Percentiles rank a stretch among this genome's conserved stretches.
These are phyloP conservation scores for Peronosclerospora sorghi DNA, from an alignment of 352 stramenopile species.

Conservation along the genomic window DNA sequence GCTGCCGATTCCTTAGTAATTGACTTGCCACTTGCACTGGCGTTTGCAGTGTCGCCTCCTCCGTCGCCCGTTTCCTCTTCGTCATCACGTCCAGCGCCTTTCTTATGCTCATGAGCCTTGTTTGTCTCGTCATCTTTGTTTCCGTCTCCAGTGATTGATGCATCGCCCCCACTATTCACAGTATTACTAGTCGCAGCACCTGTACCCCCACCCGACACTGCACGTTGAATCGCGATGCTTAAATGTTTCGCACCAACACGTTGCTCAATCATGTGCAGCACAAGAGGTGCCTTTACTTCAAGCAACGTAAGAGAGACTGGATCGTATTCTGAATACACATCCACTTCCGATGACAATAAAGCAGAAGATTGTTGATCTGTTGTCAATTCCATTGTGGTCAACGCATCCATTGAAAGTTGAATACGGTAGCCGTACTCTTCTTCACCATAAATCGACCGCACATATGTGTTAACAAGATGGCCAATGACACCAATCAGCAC, in stretches of 20 bases:
- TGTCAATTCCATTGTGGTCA: slow-evolving; percentile 77
- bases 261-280: slow-evolving; percentile 85
- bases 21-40: no score
- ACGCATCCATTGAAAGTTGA: slow-evolving; percentile 72
- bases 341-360: slow-evolving; percentile 62
- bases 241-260: slow-evolving; percentile 64
- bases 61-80: slow-evolving; percentile 26
- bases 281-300: slow-evolving; percentile 67
- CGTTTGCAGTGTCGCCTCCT: slow-evolving; percentile 9
- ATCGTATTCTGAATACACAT: slow-evolving; percentile 79
- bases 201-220: slow-evolving; percentile 38
- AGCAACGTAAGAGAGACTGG: slow-evolving; percentile 60
- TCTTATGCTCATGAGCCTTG: slow-evolving; percentile 16
- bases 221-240: slow-evolving; percentile 65
- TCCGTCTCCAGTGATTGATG: slow-evolving; percentile 19
- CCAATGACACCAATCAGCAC: slow-evolving; percentile 73
- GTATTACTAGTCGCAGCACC: slow-evolving; percentile 6
- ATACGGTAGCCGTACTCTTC: slow-evolving; percentile 83
- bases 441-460: slow-evolving; percentile 65
- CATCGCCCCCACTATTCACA: slow-evolving; percentile 20
- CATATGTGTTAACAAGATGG: slow-evolving; percentile 75
- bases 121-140: slow-evolving; percentile 26
- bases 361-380: slow-evolving; percentile 50
- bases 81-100: slow-evolving; percentile 18
- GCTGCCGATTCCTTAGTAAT: slow-evolving; percentile 5